Conservation (phyloP, 2,329 filamentous ascomycete genomes). For the Ophiobolus disseminans region DNA sequence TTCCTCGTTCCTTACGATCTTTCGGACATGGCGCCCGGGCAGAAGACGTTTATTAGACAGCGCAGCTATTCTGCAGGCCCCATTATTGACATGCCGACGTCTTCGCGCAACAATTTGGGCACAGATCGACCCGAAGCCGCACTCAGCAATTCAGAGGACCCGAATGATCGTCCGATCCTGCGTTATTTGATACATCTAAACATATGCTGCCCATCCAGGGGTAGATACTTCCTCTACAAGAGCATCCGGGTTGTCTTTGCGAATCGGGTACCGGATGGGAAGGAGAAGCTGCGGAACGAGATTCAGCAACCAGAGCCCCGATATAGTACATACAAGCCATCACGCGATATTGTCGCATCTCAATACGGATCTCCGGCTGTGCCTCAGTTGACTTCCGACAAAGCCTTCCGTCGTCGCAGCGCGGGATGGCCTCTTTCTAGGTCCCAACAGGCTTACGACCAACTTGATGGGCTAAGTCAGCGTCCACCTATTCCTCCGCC, state of each 20-base stretch:
- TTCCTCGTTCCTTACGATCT: slow-evolving; percentile 95
- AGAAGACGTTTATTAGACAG: slow-evolving; percentile 95
- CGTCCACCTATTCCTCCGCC: slow-evolving; percentile 41
- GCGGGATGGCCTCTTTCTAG: slow-evolving; percentile 38
- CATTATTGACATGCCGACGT: slow-evolving; percentile 74
- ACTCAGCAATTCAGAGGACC: slow-evolving; percentile 58
- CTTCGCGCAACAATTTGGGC: slow-evolving; percentile 54
- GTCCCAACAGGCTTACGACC: slow-evolving; percentile 37
- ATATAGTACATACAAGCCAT: slow-evolving; percentile 82
- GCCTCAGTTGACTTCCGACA: slow-evolving; percentile 33
- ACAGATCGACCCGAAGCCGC: slow-evolving; percentile 62
- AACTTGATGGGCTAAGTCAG: slow-evolving; percentile 29
- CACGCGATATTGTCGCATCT: slow-evolving; percentile 48
- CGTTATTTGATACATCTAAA: slow-evolving; percentile 92
- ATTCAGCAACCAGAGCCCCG: slow-evolving; percentile 86
- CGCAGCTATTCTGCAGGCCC: slow-evolving; percentile 89
- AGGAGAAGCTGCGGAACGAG: slow-evolving; percentile 90
- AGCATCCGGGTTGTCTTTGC: slow-evolving; percentile 94
- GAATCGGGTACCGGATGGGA: slow-evolving; percentile 92
- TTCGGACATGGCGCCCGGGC: slow-evolving; percentile 87
- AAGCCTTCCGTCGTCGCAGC: slow-evolving; percentile 40
- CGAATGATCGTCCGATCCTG: slow-evolving; percentile 73
- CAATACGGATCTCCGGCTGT: slow-evolving; percentile 31
- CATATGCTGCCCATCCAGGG: slow-evolving; percentile 85
- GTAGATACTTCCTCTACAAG: slow-evolving; percentile 89